Percentiles rank a stretch among this genome's conserved stretches.
Conservation (phyloP, 2,329 filamentous ascomycete genomes). For the Diaporthe vexans region DNA sequence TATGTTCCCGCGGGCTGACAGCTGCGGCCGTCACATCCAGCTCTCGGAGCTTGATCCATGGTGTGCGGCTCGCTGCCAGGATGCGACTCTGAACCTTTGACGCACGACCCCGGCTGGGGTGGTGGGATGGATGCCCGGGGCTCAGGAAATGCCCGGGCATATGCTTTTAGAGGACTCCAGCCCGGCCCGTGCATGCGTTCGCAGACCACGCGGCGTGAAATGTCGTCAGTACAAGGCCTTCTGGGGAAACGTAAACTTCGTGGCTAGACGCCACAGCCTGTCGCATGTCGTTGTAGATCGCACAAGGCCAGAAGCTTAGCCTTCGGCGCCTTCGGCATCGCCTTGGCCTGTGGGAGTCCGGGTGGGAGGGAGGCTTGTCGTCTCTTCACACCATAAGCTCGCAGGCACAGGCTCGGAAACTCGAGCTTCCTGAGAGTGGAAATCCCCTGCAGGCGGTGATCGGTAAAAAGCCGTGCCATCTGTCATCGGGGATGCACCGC, state of each 20-base stretch:
- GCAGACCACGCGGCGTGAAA: not conserved
- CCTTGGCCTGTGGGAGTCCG: not conserved
- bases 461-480: conserved; percentile 21
- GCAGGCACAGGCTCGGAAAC: conserved; percentile 6
- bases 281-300: conserved; percentile 30
- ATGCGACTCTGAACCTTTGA: conserved; percentile 22
- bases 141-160: conserved; percentile 1
- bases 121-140: conserved; percentile 15
- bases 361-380: not conserved
- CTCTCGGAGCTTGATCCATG: conserved; percentile 31
- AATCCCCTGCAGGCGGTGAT: conserved; percentile 8
- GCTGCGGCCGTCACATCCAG: conserved; percentile 30
- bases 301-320: conserved; percentile 22
- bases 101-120: conserved; percentile 3
- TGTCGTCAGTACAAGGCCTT: conserved; percentile 2
- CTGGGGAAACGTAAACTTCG: conserved; percentile 1
- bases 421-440: conserved; percentile 5
- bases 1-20: conserved; percentile 28
- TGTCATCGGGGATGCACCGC: not conserved
- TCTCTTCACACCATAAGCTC: not conserved
- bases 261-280: conserved; percentile 12
- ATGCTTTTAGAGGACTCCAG: conserved; percentile 2
- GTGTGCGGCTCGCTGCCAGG: conserved; percentile 23
- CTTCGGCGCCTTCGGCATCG: conserved; percentile 22
- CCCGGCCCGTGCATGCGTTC: conserved; percentile 2